Conservation (phyloP, 2,329 filamentous ascomycete genomes). For the Knufia fluminis region DNA sequence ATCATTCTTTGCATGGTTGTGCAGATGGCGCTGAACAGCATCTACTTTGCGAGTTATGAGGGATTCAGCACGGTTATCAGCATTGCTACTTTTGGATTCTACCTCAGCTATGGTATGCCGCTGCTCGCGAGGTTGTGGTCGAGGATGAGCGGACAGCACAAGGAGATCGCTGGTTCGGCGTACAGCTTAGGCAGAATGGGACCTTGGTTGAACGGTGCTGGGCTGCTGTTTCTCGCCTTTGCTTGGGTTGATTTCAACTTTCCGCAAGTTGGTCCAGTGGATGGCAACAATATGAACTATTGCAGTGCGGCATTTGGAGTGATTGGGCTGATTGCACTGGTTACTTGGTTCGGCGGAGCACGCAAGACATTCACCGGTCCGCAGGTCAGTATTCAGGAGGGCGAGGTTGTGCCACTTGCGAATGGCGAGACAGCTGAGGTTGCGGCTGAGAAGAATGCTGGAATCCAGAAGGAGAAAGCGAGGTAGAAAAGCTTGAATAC, state of each 20-base stretch:
- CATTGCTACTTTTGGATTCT: constrained; percentile 29
- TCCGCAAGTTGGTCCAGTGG: constrained; percentile 43
- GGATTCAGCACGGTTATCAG: constrained; percentile 25
- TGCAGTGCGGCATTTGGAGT: constrained; percentile 48
- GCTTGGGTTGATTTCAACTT: constrained; percentile 50
- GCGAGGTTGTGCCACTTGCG: background rate
- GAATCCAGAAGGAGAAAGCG: too few species aligned
- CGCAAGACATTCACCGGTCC: constrained; percentile 19
- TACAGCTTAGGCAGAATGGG: constrained; percentile 36
- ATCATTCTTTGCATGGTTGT: constrained; percentile 43
- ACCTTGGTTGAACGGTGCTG: constrained; percentile 40
- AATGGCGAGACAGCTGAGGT: background rate
- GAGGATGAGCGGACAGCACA: constrained; percentile 9
- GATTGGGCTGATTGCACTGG: constrained; percentile 39
- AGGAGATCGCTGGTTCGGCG: constrained; percentile 33
- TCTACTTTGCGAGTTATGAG: constrained; percentile 23
- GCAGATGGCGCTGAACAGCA: constrained; percentile 32
- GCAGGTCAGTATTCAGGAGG: constrained; percentile 4
- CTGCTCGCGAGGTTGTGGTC: constrained; percentile 5
- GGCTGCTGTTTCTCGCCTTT: constrained; percentile 45
- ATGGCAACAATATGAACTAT: constrained; percentile 44
- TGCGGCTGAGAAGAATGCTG: too few species aligned
- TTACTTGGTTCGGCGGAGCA: constrained; percentile 32
- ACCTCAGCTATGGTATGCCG: constrained; percentile 29
- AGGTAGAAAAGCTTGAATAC: too few species aligned